Base-by-base conservation (phyloP, 495 filamentous ascomycete genomes). In the Lasiosphaeria miniovina region DNA sequence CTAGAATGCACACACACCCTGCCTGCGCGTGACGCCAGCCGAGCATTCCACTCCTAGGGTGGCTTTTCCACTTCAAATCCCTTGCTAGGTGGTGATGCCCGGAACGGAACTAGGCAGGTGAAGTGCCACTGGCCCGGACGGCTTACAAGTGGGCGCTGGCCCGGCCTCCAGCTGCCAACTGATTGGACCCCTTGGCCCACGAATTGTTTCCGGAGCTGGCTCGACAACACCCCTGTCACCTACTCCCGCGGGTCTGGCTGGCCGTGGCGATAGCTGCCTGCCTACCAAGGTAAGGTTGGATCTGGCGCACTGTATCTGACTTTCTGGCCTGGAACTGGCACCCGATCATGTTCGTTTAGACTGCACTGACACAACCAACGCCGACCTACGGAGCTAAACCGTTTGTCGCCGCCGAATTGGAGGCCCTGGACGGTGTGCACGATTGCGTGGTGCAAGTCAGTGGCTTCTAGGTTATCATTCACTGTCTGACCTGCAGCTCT, bases 121-220 rank as follows among this genome's bases (percentile, higher is more conserved):
- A 24, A 24, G 24, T 24, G 60, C 57, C 56, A 61, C 61, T 54
- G 68, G 58, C 60, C 55, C 49, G 58, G 45, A 54, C 59, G 64
- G 65, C 65, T 65, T 68, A 61, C 51, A 49, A 54, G 64, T 62
- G 69, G 62, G 59, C 59, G 61, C 49, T 55, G 38, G 32, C 51
- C 66, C 60, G 65, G 62, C 24, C 24, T 24, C 24, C 24, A 24
- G 61, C 58, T 61, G 50, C 59, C 61, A 56, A 59, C 24, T 65
- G 61, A 68, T 66, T 72, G 65, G 63, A 54, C 56, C 49, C 52
- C 63, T 57, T 59, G 57, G 54, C 24, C 24, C 70, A 73, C 70
- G 70, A 73, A 73, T 66, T 69, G 68, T 73, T 73, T 68, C 67
- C 70, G 70, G 70, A 73, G 68, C 68, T 41, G 41, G 35, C 8